A percentile compares a stretch with the other conserved stretches of the same genome.
phyloP scores from a whole-genome alignment of 2,329 filamentous ascomycete genomes.

The Stagonosporopsis cucurbitacearum region DNA sequence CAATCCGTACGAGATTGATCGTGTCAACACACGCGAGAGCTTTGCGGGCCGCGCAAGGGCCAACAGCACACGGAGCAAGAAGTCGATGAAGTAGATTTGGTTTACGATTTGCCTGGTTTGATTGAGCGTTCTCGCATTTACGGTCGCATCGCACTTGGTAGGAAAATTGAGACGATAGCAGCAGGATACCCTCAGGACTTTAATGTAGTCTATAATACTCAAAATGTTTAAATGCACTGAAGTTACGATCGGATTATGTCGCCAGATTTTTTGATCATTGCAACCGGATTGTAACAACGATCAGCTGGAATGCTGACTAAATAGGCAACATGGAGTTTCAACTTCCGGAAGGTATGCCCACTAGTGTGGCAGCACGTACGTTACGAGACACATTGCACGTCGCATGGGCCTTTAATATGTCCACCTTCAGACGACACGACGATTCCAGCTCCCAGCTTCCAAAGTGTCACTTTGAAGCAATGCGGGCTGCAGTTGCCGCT shows the following conservation, averaged over 20 bases:
- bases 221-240: conserved; percentile 7
- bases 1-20: conserved; percentile 59
- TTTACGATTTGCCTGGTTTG: conserved; percentile 7
- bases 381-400: conserved; percentile 17
- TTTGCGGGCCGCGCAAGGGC: conserved; percentile 43
- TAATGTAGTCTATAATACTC: conserved; percentile 11
- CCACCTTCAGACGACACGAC: conserved; percentile 1
- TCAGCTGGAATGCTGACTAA: conserved; percentile 6
- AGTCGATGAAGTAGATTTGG: conserved; percentile 13
- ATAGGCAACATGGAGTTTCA: conserved; percentile 6
- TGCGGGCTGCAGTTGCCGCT: conserved; percentile 13
- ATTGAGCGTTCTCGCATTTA: conserved; percentile 20
- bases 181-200: conserved; percentile 34
- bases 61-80: conserved; percentile 25
- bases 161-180: conserved; percentile 12
- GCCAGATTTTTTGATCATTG: not conserved
- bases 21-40: conserved; percentile 56
- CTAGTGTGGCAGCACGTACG: conserved; percentile 11
- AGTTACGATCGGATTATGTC: not conserved
- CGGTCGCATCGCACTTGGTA: conserved; percentile 18
- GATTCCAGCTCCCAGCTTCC: not conserved
- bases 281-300: not conserved
- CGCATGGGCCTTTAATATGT: conserved; percentile 12
- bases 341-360: conserved; percentile 4
- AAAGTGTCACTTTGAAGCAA: conserved; percentile 9